Percentiles rank a stretch among this genome's conserved stretches.
Conservation (phyloP, 176 grass and related monocot species). For the Rhynchospora breviuscula region DNA sequence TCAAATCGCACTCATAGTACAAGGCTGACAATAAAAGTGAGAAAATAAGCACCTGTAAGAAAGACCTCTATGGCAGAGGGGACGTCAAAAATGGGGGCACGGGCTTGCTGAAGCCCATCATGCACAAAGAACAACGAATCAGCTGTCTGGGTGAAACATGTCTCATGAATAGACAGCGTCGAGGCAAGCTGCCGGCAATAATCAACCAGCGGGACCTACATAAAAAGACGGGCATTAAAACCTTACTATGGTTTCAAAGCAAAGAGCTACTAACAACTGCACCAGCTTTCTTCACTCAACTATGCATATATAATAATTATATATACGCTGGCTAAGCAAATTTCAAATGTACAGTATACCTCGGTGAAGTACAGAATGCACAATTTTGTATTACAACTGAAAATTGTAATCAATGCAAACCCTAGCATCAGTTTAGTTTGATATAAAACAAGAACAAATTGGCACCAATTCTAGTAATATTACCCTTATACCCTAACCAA, state of each 20-base stretch:
- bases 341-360: neutral
- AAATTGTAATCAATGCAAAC: neutral
- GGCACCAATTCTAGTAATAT: too few species aligned
- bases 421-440: neutral
- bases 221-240: neutral
- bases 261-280: neutral
- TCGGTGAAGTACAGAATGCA: neutral
- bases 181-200: conserved; percentile 93
- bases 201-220: conserved; percentile 81
- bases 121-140: conserved; percentile 86
- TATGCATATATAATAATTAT: neutral
- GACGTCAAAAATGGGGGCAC: conserved; percentile 91
- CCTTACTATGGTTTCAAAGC: neutral
- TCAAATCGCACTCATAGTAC: neutral
- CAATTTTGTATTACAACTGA: neutral
- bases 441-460: neutral
- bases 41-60: conserved; percentile 34
- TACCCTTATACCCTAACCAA: neutral
- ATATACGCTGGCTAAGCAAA: neutral
- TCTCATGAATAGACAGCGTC: conserved; percentile 81
- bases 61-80: conserved; percentile 93
- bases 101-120: conserved; percentile 60
- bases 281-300: neutral
- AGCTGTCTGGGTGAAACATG: conserved; percentile 94
- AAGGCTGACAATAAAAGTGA: neutral